Percentiles rank a stretch among this genome's conserved stretches.
Evolutionary conservation across 176 grass and related monocot species (phyloP).

Genomic region (Alopecurus myosuroides): DNA sequence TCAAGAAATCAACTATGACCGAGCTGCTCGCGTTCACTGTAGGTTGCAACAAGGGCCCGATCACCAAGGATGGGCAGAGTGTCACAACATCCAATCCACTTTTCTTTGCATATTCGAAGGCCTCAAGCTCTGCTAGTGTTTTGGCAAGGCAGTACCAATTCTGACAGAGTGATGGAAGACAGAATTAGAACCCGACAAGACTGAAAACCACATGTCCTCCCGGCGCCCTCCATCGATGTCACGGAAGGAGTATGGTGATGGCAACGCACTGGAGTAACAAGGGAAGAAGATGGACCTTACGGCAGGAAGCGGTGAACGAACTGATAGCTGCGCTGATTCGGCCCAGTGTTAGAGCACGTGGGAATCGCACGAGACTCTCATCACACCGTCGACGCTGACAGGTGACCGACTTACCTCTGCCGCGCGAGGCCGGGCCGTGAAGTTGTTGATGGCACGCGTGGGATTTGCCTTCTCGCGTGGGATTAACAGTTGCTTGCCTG

Average conservation of each 20-base stretch:
- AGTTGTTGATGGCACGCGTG: too few relatives aligned
- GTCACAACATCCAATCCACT: constrained; percentile 47
- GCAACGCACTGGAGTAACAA: too few relatives aligned
- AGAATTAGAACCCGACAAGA: background rate
- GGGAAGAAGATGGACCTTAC: background rate
- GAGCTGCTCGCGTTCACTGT: constrained; percentile 66
- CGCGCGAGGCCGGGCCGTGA: too few relatives aligned
- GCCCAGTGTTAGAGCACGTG: background rate
- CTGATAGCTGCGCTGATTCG: too few relatives aligned
- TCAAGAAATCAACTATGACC: constrained; percentile 43
- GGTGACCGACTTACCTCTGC: too few relatives aligned
- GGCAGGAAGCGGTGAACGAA: too few relatives aligned
- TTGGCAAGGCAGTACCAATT: constrained; percentile 65
- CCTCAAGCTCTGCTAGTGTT: constrained; percentile 55
- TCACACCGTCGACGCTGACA: too few relatives aligned
- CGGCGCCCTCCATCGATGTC: background rate
- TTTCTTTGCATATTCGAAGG: constrained; percentile 36
- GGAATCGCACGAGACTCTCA: background rate
- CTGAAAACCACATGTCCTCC: background rate
- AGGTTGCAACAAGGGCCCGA: constrained; percentile 55
- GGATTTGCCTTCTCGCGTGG: too few relatives aligned
- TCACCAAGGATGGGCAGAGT: constrained; percentile 50
- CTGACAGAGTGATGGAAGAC: background rate
- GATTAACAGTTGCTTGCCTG: too few relatives aligned
- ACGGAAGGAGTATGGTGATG: background rate